Evolutionary conservation across 805 yeast genomes (phyloP).

Genomic region (Ogataea paradorogensis): DNA sequence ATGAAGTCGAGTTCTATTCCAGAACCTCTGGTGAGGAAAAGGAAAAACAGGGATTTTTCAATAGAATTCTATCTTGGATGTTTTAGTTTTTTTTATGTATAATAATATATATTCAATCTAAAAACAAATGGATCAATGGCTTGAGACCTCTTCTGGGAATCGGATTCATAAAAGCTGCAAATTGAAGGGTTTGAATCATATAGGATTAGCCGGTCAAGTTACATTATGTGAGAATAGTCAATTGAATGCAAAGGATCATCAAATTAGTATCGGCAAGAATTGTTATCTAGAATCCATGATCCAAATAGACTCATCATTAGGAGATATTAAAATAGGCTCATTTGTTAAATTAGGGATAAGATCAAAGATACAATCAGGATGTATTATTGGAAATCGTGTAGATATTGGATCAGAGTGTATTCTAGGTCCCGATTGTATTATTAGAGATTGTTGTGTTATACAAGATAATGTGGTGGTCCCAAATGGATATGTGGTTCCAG

Average conservation of each 20-base stretch:
- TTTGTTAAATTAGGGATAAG: slow-evolving; percentile 41
- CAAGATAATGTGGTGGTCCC: slow-evolving; percentile 42
- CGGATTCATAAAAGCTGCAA: slow-evolving; percentile 43
- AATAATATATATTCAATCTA: neutral
- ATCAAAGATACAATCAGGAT: slow-evolving; percentile 32
- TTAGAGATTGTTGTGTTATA: slow-evolving; percentile 53
- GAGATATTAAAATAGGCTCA: slow-evolving; percentile 43
- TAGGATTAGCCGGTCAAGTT: slow-evolving; percentile 46
- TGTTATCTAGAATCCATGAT: slow-evolving; percentile 37
- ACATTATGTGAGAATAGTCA: slow-evolving; percentile 39
- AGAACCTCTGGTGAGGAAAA: neutral
- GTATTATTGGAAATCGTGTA: slow-evolving; percentile 48
- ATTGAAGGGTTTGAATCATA: slow-evolving; percentile 42
- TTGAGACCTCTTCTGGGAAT: slow-evolving; percentile 52
- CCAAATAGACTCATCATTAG: slow-evolving; percentile 33
- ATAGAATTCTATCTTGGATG: neutral
- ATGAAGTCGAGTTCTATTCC: slow-evolving; percentile 37
- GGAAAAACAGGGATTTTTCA: slow-evolving; percentile 11
- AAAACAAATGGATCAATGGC: slow-evolving; percentile 31
- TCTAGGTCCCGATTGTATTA: slow-evolving; percentile 36
- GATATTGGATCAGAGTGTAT: slow-evolving; percentile 41
- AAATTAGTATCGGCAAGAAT: slow-evolving; percentile 42
- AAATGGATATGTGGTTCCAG: slow-evolving; percentile 45
- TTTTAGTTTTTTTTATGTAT: neutral
- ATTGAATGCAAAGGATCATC: slow-evolving; percentile 14